Base-by-base conservation (phyloP, 1,284 basidiomycete genomes). In the Paramarasmius palmivorus region DNA sequence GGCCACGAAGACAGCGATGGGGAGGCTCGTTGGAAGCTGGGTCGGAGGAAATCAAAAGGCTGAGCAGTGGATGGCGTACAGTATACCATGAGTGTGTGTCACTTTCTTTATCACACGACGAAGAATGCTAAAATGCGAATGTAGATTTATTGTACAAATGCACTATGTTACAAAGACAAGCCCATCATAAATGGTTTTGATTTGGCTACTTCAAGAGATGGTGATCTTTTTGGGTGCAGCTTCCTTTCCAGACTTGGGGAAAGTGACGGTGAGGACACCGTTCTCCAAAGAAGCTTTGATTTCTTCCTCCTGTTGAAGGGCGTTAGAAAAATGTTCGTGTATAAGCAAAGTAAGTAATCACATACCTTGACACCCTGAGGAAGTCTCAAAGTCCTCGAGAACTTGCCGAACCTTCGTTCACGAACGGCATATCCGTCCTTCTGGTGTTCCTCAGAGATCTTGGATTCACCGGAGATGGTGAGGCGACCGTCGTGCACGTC, bases 51-150 rank as follows among this genome's bases (percentile, higher is more conserved):
- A 80, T 61, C 77, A 77, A 41, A 69, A 70, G 57, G 72, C 71
- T 14, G 73, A 85, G 59, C 81, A 81, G 19, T 90, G 88, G 86
- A 66, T 88, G 45, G 86, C 86, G 14, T 90, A 91, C 64, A 92
- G 89, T 63, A 90, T 91, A 61, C 88, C 88, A 2, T 90, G 65
- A 78, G 12, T 32, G 29, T 6, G 12, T 32, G 6, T 12, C 29
- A 12, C 7, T 32, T 32, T 32, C 29, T 6, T n/a, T n/a, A n/a
- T n/a, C n/a, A n/a, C n/a, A n/a, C n/a, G n/a, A n/a, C n/a, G n/a
- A n/a, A n/a, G n/a, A n/a, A n/a, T 32, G 7, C 29, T 32, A 32
- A 32, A 32, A 12, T 32, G 29, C 12, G 29, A 32, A 32, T 32
- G 12, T 32, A 32, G 12, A 32, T 12, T 32, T 32, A 32, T 32